These are phyloP conservation scores for Clarireedia monteithiana DNA, from an alignment of 2,329 filamentous ascomycete species.

Conservation along the genomic window DNA sequence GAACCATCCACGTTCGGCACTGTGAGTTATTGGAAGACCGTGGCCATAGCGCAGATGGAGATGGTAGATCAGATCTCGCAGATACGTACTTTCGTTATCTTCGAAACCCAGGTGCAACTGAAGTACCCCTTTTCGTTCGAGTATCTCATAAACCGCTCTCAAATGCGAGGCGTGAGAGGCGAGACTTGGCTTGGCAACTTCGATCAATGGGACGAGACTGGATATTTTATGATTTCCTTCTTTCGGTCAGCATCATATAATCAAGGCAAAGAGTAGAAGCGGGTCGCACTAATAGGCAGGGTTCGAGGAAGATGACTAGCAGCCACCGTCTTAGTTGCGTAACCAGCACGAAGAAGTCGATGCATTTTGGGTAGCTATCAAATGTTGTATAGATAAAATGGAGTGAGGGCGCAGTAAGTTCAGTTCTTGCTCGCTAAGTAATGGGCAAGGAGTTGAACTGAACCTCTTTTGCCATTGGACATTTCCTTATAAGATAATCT, in stretches of 20 bases:
- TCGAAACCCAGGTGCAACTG: constrained; percentile 16
- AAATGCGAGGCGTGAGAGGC: background rate
- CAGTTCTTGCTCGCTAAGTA: background rate
- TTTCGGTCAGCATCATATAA: background rate
- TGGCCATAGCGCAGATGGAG: constrained; percentile 10
- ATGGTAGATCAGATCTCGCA: constrained; percentile 15
- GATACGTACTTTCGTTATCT: constrained; percentile 19
- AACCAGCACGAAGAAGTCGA: background rate
- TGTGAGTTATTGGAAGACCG: constrained; percentile 21
- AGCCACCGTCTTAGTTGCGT: background rate
- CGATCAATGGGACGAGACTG: background rate
- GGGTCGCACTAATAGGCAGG: background rate
- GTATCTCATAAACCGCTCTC: constrained; percentile 10
- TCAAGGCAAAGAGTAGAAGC: background rate
- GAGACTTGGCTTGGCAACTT: background rate
- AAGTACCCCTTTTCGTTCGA: constrained; percentile 17
- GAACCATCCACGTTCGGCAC: constrained; percentile 21
- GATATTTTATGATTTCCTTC: background rate
- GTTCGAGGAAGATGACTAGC: background rate
- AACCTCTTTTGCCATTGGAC: background rate
- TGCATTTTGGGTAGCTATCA: background rate
- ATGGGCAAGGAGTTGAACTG: background rate
- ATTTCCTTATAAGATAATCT: background rate
- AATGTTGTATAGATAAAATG: background rate
- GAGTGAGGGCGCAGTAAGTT: background rate